Evolutionary conservation across 768 basidiomycete genomes (phyloP).

Genomic region (Panaeolus cyanescens): DNA sequence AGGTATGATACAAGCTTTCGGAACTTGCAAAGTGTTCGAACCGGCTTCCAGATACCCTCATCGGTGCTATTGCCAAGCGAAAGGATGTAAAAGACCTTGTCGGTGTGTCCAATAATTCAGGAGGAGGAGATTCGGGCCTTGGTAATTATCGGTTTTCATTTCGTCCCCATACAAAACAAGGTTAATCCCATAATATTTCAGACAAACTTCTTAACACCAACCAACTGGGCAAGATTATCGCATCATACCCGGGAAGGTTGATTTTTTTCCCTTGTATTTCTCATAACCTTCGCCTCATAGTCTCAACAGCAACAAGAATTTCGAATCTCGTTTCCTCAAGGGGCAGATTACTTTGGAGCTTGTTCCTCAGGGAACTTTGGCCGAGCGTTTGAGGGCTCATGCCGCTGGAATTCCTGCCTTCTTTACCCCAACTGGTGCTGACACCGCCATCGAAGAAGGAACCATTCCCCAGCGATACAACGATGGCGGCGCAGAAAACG

Average conservation of each 20-base stretch:
- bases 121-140: constrained; percentile 67
- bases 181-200: constrained; percentile 26
- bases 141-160: constrained; percentile 39
- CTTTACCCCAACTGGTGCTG: constrained; percentile 88
- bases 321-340: constrained; percentile 78
- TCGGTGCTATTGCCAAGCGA: constrained; percentile 73
- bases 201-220: constrained; percentile 74
- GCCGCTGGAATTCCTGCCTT: constrained; percentile 94
- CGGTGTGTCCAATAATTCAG: constrained; percentile 90
- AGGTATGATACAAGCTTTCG: constrained; percentile 41
- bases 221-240: constrained; percentile 82
- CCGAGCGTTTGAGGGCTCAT: constrained; percentile 85
- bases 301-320: constrained; percentile 73
- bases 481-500: constrained; percentile 68
- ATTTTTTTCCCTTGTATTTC: not conserved
- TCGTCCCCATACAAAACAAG: not conserved
- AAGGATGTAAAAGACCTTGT: constrained; percentile 75
- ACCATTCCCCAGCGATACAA: constrained; percentile 80
- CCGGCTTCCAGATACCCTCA: constrained; percentile 68
- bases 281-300: constrained; percentile 3
- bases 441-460: constrained; percentile 81
- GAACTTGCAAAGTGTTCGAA: not conserved
- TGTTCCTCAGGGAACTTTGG: constrained; percentile 89
- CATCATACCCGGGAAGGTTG: constrained; percentile 88
- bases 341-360: constrained; percentile 86